These are phyloP conservation scores for Cyberlindnera petersonii DNA, from an alignment of 805 yeast species.

Conservation along the genomic window DNA sequence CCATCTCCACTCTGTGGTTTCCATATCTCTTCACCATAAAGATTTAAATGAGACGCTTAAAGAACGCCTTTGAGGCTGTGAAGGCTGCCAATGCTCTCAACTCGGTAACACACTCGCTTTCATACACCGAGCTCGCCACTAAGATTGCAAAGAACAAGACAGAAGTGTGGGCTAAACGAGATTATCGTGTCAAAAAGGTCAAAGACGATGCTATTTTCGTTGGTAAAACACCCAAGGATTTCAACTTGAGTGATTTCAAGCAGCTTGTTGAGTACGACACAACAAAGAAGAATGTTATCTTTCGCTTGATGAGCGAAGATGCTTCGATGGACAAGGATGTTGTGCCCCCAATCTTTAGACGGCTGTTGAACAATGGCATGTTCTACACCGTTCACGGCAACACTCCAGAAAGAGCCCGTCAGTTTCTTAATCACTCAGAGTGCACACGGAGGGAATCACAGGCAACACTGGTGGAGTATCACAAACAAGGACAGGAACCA, in stretches of 20 bases:
- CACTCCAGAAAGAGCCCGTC: slow-evolving; percentile 9
- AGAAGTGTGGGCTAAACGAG: neutral
- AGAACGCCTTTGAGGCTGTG: slow-evolving; percentile 4
- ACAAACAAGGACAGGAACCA: neutral
- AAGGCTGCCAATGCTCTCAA: slow-evolving; percentile 1
- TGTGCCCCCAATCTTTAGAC: slow-evolving; percentile 15
- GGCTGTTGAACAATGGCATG: slow-evolving; percentile 21
- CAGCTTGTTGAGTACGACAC: slow-evolving; percentile 14
- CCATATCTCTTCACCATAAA: too few relatives aligned
- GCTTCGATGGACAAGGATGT: slow-evolving; percentile 3
- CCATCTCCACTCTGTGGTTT: too few relatives aligned
- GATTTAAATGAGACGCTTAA: neutral
- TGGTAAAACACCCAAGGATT: slow-evolving; percentile 16
- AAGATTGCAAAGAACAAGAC: slow-evolving; percentile 1
- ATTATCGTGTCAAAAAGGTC: neutral
- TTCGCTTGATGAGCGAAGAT: slow-evolving; percentile 18
- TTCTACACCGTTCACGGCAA: slow-evolving; percentile 19
- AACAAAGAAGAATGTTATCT: slow-evolving; percentile 5
- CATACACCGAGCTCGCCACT: slow-evolving; percentile 2
- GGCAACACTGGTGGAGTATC: slow-evolving; percentile 1
- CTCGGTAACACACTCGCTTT: neutral
- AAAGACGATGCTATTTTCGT: slow-evolving; percentile 10
- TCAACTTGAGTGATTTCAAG: slow-evolving; percentile 18
- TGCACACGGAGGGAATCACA: neutral
- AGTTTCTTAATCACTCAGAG: slow-evolving; percentile 1